Conservation (phyloP, 202 grass and related monocot species). For the Carex arenaria region DNA sequence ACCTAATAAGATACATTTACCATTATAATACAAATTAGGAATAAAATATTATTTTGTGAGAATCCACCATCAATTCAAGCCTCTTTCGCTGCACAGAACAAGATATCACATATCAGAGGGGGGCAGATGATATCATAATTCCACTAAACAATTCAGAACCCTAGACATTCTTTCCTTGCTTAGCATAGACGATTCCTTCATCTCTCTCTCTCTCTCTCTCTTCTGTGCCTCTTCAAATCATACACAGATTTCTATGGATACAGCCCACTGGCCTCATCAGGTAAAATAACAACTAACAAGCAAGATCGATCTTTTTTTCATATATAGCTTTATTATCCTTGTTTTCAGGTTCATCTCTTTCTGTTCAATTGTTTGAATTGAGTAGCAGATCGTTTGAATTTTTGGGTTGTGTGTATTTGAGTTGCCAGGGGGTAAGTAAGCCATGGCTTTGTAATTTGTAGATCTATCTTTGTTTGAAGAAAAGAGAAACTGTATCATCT, state of each 20-base stretch:
- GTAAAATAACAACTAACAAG: conserved; percentile 17
- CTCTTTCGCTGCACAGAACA: neutral
- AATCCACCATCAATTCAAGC: conserved; percentile 24
- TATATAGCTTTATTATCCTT: conserved; percentile 24
- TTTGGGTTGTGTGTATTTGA: conserved; percentile 24
- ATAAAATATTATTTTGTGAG: conserved; percentile 9
- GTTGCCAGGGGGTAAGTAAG: conserved; percentile 25
- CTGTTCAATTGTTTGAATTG: neutral
- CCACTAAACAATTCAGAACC: conserved; percentile 42
- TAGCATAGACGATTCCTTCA: conserved; percentile 9
- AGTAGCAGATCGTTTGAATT: conserved; percentile 33
- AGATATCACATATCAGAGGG: neutral
- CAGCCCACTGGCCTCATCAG: conserved; percentile 80
- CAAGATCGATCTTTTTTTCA: neutral
- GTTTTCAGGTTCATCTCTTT: conserved; percentile 22
- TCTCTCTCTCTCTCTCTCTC: conserved; percentile 3
- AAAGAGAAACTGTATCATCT: conserved; percentile 30
- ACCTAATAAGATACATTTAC: conserved; percentile 15
- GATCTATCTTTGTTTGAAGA: conserved; percentile 37
- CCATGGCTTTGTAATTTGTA: conserved; percentile 28
- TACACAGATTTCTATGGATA: conserved; percentile 53
- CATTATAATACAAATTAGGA: conserved; percentile 16
- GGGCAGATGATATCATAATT: conserved; percentile 24
- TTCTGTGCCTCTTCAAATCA: conserved; percentile 19
- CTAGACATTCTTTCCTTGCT: conserved; percentile 27